These are phyloP conservation scores for Mucor plumbeus DNA, from an alignment of 371 early-diverging fungal species.

Conservation along the genomic window DNA sequence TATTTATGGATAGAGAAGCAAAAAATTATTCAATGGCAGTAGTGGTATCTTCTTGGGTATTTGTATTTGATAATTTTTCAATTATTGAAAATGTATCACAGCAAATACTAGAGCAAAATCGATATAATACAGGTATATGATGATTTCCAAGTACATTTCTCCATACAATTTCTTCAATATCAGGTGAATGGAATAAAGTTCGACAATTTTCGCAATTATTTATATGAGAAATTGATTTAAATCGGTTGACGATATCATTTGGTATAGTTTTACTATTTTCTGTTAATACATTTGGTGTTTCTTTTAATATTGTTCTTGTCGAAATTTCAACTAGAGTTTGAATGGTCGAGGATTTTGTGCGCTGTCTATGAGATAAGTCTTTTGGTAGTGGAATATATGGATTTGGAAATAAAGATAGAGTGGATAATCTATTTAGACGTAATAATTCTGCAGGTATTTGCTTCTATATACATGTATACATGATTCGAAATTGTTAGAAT, in stretches of 20 bases:
- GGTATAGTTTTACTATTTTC: conserved; percentile 14
- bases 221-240: conserved; percentile 24
- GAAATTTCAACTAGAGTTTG: conserved; percentile 34
- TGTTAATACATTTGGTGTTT: conserved; percentile 6
- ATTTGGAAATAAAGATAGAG: conserved; percentile 43
- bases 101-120: conserved; percentile 45
- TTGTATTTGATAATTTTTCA: background rate
- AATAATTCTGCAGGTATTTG: conserved; percentile 44
- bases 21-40: background rate
- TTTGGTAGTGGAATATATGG: conserved; percentile 27
- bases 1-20: background rate
- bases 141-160: conserved; percentile 22
- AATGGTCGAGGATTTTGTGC: background rate
- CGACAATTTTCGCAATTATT: conserved; percentile 38
- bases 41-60: background rate
- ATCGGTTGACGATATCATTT: conserved; percentile 20
- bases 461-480: conserved; percentile 20
- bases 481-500: background rate
- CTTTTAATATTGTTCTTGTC: conserved; percentile 18
- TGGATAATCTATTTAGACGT: conserved; percentile 29
- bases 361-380: background rate
- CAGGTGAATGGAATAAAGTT: conserved; percentile 24
- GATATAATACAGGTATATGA: conserved; percentile 36
- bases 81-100: conserved; percentile 7
- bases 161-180: conserved; percentile 37